Base-by-base conservation (phyloP, 352 stramenopile species). In the Phytophthora uliginosa region DNA sequence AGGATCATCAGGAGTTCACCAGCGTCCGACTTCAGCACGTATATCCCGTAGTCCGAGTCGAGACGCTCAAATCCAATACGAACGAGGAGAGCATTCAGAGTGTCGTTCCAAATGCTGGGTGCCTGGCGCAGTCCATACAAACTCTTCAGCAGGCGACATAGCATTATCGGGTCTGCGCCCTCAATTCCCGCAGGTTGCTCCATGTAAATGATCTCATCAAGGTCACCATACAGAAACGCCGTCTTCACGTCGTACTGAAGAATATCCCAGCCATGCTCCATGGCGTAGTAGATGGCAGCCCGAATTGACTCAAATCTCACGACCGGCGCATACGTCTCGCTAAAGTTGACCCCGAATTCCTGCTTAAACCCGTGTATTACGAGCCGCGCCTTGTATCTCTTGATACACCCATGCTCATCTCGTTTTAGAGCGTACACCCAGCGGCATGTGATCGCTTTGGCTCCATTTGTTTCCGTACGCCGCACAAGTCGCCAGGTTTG, bases 281-380 rank as follows among this genome's bases (percentile, higher is more conserved):
- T 7, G 4, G 48, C 60, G 22, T 68, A 69, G 45, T 69, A 71
- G 10, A 78, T 62, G 2, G 66, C 66, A 12, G 53, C 40, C 18
- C 55, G 36, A 9, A 78, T 74, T 1, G 55, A 69, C 9, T 71
- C 65, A 5, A 78, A 69, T 4, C 66, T 38, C 9, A 78, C 67
- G 7, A 76, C 42, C 1, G 68, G 57, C 26, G 63, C 50, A 55
- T 66, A 77, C 0, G 59, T 80, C 7, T 77, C 68, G 18, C 18
- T 2, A 15, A 66, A 80, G 34, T 76, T 65, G 3, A 74, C 34
- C 2, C 62, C 73, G 28, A 52, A 77, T 15, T 58, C n/a, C 40
- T 74, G 68, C n/a, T 74, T 75, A 60, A 51, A 53, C 0, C 57
- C 61, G 15, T 71, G 57, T 24, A 74, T 71, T 2, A 74, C 63